Base-by-base conservation (phyloP, 306 rosid genomes). In the Notholithocarpus densiflorus region DNA sequence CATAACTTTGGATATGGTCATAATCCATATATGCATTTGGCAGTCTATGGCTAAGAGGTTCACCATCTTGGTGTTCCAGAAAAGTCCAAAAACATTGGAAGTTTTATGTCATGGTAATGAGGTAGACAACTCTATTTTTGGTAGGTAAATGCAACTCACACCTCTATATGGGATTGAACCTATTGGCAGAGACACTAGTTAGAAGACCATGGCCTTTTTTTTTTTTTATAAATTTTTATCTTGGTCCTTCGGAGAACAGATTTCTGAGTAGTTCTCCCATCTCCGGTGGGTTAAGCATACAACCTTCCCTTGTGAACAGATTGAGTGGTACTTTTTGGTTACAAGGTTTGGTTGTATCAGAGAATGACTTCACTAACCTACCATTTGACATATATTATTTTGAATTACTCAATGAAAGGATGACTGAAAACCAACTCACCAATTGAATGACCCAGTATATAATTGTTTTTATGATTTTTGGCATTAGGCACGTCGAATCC, bases 401-500 rank as follows among this genome's bases (percentile, higher is more conserved):
- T 34, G 51, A 45, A 32, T 66, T 19, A 32, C 51, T 66, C 26
- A 66, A 32, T 66, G 24, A 13, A 48, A 48, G 17, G 53, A 13
- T 48, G 53, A 48, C 1, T 48, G 53, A 48, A 48, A 10, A 48
- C 15, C 53, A 48, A 12, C 53, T 48, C 14, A 11, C 26, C 15
- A 3, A 18, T 45, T 66, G 24, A 66, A 66, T 32, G 72, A 34
- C 32, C 32, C 6, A 59, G 65, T 23, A 59, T 3, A 66, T 23
- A 19, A 59, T 17, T 29, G 13, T 9, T 26, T 29, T 24, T 48
- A 23, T 60, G 9, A 26, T 19, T 43, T 3, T 26, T 26, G 82
- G 11, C 52, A 72, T 48, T 56, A 95, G 99, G 98, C 91, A 13
- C 90, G 72, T 73, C 85, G 97, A 74, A 91, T 95, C 83, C 85